Evolutionary conservation across 2,329 filamentous ascomycete species (phyloP).

Genomic region (Microthyrium microscopicum): DNA sequence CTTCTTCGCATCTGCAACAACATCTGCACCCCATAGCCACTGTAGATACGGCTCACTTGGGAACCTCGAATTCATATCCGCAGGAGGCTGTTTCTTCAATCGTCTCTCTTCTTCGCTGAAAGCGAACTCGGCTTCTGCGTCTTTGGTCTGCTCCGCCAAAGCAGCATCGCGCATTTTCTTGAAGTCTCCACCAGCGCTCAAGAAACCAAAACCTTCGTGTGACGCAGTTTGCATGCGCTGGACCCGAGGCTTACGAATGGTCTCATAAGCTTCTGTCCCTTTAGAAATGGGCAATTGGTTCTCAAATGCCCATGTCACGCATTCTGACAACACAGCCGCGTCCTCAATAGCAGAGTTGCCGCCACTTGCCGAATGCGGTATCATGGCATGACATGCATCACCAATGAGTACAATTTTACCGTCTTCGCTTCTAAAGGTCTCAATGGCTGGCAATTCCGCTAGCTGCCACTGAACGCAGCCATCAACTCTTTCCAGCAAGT

Average conservation of each 20-base stretch:
- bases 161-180: not conserved
- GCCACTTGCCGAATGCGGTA: too few species aligned
- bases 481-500: not conserved
- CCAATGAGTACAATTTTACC: constrained; percentile 7
- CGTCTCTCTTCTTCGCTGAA: not conserved
- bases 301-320: too few species aligned
- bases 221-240: not conserved
- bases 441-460: constrained; percentile 1
- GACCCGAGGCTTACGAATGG: too few species aligned
- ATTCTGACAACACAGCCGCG: too few species aligned
- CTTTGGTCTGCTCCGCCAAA: not conserved
- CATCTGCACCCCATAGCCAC: not conserved
- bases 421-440: not conserved
- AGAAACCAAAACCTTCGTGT: not conserved
- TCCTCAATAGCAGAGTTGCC: too few species aligned
- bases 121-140: not conserved
- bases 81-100: not conserved
- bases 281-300: too few species aligned
- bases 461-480: constrained; percentile 4
- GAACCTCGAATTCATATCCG: not conserved
- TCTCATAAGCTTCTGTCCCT: too few species aligned
- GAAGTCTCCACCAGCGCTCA: not conserved
- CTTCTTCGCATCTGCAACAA: too few species aligned
- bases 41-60: not conserved
- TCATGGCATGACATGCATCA: constrained; percentile 6